Conservation (phyloP, 352 stramenopile species). For the Phytophthora hibernalis region DNA sequence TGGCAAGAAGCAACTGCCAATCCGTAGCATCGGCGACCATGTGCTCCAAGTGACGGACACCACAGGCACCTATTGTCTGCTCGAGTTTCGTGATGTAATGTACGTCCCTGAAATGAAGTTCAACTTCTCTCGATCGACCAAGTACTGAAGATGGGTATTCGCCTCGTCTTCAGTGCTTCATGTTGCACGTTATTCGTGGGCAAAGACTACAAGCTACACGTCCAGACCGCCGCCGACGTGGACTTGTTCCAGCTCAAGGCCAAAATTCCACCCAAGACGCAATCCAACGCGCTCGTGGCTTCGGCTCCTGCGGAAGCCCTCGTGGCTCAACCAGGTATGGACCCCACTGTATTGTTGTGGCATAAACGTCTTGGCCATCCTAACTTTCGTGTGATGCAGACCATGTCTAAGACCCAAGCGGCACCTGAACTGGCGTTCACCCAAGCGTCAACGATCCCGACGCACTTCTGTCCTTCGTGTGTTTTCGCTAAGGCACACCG, state of each 20-base stretch:
- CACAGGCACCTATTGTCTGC: too few species aligned
- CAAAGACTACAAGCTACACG: conserved; percentile 5
- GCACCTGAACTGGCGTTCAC: conserved; percentile 9
- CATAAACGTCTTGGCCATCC: conserved; percentile 15
- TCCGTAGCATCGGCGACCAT: too few species aligned
- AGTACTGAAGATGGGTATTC: conserved; percentile 1
- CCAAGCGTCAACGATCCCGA: conserved; percentile 9
- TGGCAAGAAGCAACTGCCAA: too few species aligned
- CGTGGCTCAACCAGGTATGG: conserved; percentile 17
- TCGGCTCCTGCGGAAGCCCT: conserved; percentile 4
- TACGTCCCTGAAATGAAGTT: too few species aligned
- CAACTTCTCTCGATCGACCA: conserved; percentile 15
- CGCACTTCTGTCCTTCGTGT: conserved; percentile 10
- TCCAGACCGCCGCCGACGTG: not conserved
- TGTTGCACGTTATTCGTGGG: conserved; percentile 4
- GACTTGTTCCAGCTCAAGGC: conserved; percentile 10
- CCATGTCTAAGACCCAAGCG: conserved; percentile 13
- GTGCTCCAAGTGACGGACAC: too few species aligned
- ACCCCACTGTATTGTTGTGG: conserved; percentile 9
- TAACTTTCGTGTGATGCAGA: conserved; percentile 20
- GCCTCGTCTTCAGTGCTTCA: conserved; percentile 3
- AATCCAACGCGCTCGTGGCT: not conserved
- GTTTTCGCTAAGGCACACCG: conserved; percentile 16
- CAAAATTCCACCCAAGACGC: conserved; percentile 6
- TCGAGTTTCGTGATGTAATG: too few species aligned